A percentile compares a stretch with the other conserved stretches of the same genome.
These are phyloP conservation scores for Macadamia integrifolia DNA, from an alignment of 164 flowering plant species.

Conservation along the genomic window DNA sequence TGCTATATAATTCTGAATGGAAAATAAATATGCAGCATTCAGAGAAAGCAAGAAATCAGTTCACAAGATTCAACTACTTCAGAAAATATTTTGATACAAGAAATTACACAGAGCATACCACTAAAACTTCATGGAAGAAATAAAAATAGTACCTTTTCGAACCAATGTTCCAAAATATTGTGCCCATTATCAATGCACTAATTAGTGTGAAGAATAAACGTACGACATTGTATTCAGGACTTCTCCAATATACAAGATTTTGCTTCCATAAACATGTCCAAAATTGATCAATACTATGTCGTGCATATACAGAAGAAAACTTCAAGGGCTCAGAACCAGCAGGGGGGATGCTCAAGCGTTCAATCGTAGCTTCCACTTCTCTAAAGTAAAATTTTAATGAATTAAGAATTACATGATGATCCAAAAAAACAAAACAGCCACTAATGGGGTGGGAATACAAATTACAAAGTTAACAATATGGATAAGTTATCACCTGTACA, in stretches of 20 bases:
- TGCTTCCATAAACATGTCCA: slow-evolving; percentile 70
- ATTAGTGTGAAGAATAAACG: slow-evolving; percentile 54
- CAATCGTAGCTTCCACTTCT: slow-evolving; percentile 62
- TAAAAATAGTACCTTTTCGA: slow-evolving; percentile 53
- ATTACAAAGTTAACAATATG: neutral
- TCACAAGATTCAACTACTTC: neutral
- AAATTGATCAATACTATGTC: slow-evolving; percentile 44
- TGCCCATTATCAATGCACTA: slow-evolving; percentile 61
- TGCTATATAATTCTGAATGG: too few relatives aligned
- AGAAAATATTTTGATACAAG: neutral
- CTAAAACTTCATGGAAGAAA: neutral
- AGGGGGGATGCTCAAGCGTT: slow-evolving; percentile 49
- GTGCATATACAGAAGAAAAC: slow-evolving; percentile 52
- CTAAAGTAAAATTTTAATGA: slow-evolving; percentile 24
- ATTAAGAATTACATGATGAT: neutral
- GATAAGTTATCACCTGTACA: slow-evolving; percentile 45
- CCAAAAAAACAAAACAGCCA: neutral
- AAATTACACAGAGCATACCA: neutral
- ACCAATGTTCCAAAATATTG: slow-evolving; percentile 80
- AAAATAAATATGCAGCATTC: too few relatives aligned
- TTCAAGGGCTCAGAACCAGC: slow-evolving; percentile 57
- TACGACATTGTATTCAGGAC: slow-evolving; percentile 73
- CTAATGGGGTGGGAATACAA: too few relatives aligned
- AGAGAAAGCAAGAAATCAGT: neutral
- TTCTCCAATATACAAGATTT: slow-evolving; percentile 87